Percentiles rank a stretch among this genome's conserved stretches.
phyloP scores from a whole-genome alignment of 768 basidiomycete species.

The Fomitopsis serialis region DNA sequence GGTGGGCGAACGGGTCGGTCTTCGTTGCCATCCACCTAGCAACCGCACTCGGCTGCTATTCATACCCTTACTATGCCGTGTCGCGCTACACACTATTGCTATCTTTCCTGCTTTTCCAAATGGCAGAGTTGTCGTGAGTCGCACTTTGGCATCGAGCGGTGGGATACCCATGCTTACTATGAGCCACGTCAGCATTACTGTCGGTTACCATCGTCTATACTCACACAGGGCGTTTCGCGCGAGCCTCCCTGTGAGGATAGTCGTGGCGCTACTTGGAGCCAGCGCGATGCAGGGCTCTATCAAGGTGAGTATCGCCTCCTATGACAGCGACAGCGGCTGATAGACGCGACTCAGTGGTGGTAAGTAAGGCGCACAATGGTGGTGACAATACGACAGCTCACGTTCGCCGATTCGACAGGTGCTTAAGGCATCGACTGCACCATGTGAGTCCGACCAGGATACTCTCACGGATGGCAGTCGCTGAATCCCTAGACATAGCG shows the following conservation, averaged over 20 bases:
- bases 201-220: constrained; percentile 78
- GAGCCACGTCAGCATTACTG: constrained; percentile 47
- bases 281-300: constrained; percentile 78
- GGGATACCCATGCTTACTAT: background rate
- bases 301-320: constrained; percentile 38
- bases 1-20: constrained; percentile 62
- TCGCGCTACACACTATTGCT: constrained; percentile 43
- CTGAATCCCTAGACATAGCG: constrained; percentile 32
- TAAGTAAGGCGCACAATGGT: constrained; percentile 19
- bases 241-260: constrained; percentile 43
- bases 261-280: constrained; percentile 61
- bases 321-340: background rate
- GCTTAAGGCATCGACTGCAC: constrained; percentile 68
- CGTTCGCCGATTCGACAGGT: constrained; percentile 33
- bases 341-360: constrained; percentile 41
- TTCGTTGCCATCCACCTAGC: constrained; percentile 54
- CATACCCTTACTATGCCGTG: constrained; percentile 41
- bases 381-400: background rate
- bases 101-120: constrained; percentile 60
- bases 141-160: background rate
- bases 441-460: constrained; percentile 41
- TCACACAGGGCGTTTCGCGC: constrained; percentile 71
- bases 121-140: constrained; percentile 64
- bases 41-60: constrained; percentile 46
- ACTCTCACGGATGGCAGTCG: no score